Percentiles rank a stretch among this genome's conserved stretches.
Conservation (phyloP, 2,329 filamentous ascomycete genomes). For the Mollisia scopiformis region DNA sequence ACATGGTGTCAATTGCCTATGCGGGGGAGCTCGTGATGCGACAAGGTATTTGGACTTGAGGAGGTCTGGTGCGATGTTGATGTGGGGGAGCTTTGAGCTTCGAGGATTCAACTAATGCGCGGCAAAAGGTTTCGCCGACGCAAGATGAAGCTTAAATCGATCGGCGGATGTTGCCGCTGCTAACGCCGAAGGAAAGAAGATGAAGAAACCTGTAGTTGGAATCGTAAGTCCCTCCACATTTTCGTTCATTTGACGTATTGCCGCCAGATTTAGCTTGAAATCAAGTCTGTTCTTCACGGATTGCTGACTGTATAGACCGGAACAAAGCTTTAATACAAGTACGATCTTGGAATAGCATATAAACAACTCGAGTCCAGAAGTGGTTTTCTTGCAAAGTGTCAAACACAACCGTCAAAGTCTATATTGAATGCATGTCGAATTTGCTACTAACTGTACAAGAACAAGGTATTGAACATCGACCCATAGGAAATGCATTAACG, state of each 20-base stretch:
- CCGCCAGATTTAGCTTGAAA: too few species aligned
- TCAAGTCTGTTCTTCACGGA: too few species aligned
- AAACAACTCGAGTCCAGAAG: too few species aligned
- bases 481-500: conserved; percentile 35
- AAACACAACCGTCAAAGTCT: neutral
- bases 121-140: neutral
- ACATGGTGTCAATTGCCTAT: conserved; percentile 61
- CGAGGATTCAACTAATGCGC: too few species aligned
- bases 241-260: too few species aligned
- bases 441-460: conserved; percentile 35
- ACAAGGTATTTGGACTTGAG: conserved; percentile 3
- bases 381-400: too few species aligned
- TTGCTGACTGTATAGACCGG: too few species aligned
- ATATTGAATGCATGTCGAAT: conserved; percentile 1
- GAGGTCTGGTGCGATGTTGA: conserved; percentile 9
- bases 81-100: conserved; percentile 20
- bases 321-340: neutral
- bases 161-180: too few species aligned
- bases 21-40: neutral
- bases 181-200: too few species aligned
- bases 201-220: too few species aligned
- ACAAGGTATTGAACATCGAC: conserved; percentile 36
- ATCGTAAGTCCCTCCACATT: too few species aligned
- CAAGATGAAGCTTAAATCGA: neutral
- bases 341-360: too few species aligned